Base-by-base conservation (phyloP, 306 rosid genomes). In the Quercus dentata region DNA sequence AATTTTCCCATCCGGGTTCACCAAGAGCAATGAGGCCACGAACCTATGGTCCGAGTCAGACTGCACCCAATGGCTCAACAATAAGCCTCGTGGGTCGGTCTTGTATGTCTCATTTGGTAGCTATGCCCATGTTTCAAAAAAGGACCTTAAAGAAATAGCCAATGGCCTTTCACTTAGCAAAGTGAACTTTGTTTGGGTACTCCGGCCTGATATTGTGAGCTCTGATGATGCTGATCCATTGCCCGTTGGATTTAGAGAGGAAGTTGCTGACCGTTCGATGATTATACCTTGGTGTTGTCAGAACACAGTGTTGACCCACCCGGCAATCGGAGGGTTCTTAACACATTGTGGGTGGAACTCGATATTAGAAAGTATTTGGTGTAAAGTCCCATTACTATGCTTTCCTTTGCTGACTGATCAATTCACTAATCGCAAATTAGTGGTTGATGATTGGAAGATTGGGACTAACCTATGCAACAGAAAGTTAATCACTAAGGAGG, bases 331-430 rank as follows among this genome's bases (percentile, higher is more conserved):
- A 76, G 90, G 93, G 28, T 89, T 91, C 73, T 78, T 87, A 44
- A 80, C 90, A 6, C 90, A 89, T 41, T 91, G 93, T 18, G 95
- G 92, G 2, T 89, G 93, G 96, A 91, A 91, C 41, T 89, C 93
- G 0, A 84, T 88, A 33, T 30, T 91, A 38, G 93, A 89, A 61
- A 83, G 89, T 14, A 61, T 89, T 30, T 87, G 96, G 91, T 83
- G 85, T 5, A 46, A 70, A 31, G 81, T 86, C 12, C 90, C 96
- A 2, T 23, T 89, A 5, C 20, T 91, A 55, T 91, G 96, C 59
- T 91, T 84, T 56, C 90, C 96, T 11, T 30, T 89, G 19, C 72
- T 74, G n/a, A 87, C 89, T 0, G 93, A 91, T 73, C 96, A 89
- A n/a, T 84, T 87, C 82, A 91, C 96, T 3, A 91, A 89, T 41